Percentiles rank a stretch among this genome's conserved stretches.
phyloP scores from a whole-genome alignment of 2,329 filamentous ascomycete genomes.

The Cyphellophora europaea region DNA sequence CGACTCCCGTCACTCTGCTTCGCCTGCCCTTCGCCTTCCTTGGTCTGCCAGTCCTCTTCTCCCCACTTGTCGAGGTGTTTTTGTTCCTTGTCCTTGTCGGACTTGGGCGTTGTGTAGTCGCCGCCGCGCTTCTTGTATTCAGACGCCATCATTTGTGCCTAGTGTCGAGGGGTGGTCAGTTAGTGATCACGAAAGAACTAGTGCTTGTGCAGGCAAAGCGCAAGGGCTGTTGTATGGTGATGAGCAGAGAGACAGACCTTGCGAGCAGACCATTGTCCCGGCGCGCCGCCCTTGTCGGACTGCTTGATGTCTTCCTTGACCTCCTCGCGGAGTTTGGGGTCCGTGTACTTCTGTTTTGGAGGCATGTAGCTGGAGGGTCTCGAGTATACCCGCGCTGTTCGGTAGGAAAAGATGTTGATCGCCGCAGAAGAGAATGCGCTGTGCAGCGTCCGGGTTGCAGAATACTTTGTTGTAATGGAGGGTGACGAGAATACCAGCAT shows the following conservation, averaged over 20 bases:
- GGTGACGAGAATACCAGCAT: too few relatives aligned
- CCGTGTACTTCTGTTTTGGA: constrained; percentile 35
- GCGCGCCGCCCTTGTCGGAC: constrained; percentile 37
- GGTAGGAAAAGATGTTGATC: too few relatives aligned
- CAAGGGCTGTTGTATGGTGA: not conserved
- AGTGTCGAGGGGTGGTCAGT: not conserved
- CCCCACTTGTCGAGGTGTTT: constrained; percentile 36
- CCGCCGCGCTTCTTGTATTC: constrained; percentile 41
- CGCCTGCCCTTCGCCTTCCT: constrained; percentile 36
- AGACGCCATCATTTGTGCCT: constrained; percentile 38
- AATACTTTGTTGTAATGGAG: too few relatives aligned
- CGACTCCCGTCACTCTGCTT: constrained; percentile 34
- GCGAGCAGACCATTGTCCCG: constrained; percentile 40
- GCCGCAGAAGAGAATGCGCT: too few relatives aligned
- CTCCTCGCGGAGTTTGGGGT: constrained; percentile 36
- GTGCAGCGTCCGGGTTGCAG: too few relatives aligned
- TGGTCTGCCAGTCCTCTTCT: constrained; percentile 42
- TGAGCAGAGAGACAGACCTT: constrained; percentile 25
- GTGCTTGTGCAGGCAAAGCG: too few relatives aligned
- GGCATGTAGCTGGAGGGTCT: too few relatives aligned
- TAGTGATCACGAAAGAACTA: not conserved
- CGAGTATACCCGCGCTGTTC: too few relatives aligned
- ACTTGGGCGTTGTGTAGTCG: constrained; percentile 36
- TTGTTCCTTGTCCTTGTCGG: constrained; percentile 33
- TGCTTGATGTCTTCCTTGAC: constrained; percentile 38